Percentiles rank a stretch among this genome's conserved stretches.
phyloP scores from a whole-genome alignment of 495 filamentous ascomycete species.

The Ramalina peruviana region DNA sequence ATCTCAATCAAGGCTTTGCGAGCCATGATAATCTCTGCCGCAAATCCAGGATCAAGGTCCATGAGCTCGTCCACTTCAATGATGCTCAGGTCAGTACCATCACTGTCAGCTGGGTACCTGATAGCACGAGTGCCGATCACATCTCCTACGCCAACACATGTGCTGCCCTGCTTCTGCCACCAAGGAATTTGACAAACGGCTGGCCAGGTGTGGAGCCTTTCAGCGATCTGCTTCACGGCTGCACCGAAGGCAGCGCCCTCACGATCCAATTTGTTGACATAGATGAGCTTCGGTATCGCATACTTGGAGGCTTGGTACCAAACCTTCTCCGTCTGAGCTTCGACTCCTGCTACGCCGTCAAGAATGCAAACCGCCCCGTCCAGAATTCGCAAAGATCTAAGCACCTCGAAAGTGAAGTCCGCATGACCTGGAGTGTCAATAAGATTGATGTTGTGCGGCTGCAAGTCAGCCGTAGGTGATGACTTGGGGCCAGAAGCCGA shows the following conservation, averaged over 20 bases:
- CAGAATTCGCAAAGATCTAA: slow-evolving; percentile 81
- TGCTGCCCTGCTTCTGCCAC: slow-evolving; percentile 62
- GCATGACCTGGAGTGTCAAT: slow-evolving; percentile 98
- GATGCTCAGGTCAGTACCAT: slow-evolving; percentile 48
- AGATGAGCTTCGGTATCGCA: slow-evolving; percentile 73
- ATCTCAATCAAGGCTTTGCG: slow-evolving; percentile 65
- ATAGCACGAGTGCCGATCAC: slow-evolving; percentile 47
- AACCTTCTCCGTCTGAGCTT: slow-evolving; percentile 95
- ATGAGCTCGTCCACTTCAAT: slow-evolving; percentile 37
- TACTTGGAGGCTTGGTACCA: slow-evolving; percentile 84
- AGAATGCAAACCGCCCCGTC: slow-evolving; percentile 94
- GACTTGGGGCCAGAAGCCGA: slow-evolving; percentile 15
- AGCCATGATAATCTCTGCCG: slow-evolving; percentile 61
- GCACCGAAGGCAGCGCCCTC: slow-evolving; percentile 82
- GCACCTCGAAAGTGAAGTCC: slow-evolving; percentile 96
- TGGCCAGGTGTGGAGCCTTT: slow-evolving; percentile 68
- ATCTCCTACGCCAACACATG: slow-evolving; percentile 72
- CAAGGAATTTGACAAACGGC: slow-evolving; percentile 91
- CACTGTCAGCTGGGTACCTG: slow-evolving; percentile 43
- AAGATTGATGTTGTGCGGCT: slow-evolving; percentile 64
- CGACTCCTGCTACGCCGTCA: slow-evolving; percentile 92
- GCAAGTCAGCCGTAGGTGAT: slow-evolving; percentile 25
- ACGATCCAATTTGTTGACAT: slow-evolving; percentile 91
- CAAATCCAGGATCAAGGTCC: slow-evolving; percentile 37
- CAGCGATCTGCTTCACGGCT: slow-evolving; percentile 73